These are phyloP conservation scores for Cercophora samala DNA, from an alignment of 495 filamentous ascomycete genomes.

Conservation along the genomic window DNA sequence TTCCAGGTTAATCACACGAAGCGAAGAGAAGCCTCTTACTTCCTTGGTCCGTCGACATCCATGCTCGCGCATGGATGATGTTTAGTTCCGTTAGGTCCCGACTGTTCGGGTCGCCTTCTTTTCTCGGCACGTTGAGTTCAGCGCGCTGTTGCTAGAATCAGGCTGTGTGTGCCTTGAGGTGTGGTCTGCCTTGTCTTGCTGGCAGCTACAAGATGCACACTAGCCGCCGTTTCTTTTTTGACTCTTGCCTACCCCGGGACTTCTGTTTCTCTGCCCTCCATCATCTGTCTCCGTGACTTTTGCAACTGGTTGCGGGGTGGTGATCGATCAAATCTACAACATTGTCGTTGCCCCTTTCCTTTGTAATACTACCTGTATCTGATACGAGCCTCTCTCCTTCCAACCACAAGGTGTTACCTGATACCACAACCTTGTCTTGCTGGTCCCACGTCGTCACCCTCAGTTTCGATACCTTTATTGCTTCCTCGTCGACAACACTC, in stretches of 20 bases:
- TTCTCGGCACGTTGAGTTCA: neutral
- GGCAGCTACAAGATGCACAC: neutral
- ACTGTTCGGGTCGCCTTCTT: neutral
- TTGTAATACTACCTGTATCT: neutral
- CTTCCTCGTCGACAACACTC: neutral
- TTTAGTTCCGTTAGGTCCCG: slow-evolving; percentile 1
- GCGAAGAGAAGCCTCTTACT: neutral
- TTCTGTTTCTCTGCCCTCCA: slow-evolving; percentile 3
- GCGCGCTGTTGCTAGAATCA: neutral
- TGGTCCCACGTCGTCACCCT: neutral
- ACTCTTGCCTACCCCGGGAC: neutral
- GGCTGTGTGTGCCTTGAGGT: slow-evolving; percentile 16
- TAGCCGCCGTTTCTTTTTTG: neutral
- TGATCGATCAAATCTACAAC: neutral
- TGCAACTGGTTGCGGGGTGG: neutral
- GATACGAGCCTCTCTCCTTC: neutral
- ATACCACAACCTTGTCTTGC: neutral
- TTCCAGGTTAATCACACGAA: neutral
- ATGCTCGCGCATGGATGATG: neutral
- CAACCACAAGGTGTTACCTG: neutral
- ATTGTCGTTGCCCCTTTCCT: neutral
- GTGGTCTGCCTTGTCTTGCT: slow-evolving; percentile 15
- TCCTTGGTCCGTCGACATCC: neutral
- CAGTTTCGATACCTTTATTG: neutral
- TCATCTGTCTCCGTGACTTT: neutral